A percentile compares a stretch with the other conserved stretches of the same genome.
Conservation (phyloP, 345 rosid genomes). For the Linum trigynum region DNA sequence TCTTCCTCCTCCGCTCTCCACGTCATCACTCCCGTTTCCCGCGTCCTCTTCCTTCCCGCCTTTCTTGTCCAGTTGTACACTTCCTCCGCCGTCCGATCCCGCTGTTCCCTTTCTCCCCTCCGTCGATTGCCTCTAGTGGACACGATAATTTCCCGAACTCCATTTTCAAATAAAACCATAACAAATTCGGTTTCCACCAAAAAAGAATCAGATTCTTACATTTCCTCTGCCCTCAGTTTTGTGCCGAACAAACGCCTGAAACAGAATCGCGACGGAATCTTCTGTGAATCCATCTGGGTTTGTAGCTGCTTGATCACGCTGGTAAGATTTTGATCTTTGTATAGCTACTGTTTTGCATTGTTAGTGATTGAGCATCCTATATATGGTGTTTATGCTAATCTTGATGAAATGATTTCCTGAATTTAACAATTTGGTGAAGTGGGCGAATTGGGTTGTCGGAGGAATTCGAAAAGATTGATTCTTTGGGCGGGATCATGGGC, state of each 20-base stretch:
- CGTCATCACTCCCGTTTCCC: constrained; percentile 17
- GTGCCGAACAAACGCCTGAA: too few relatives aligned
- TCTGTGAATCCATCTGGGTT: too few relatives aligned
- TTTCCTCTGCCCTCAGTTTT: too few relatives aligned
- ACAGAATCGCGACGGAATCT: too few relatives aligned
- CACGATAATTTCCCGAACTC: constrained; percentile 23
- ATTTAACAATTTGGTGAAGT: not conserved
- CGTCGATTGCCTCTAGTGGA: constrained; percentile 47
- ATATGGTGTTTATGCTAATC: too few relatives aligned
- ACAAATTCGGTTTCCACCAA: not conserved
- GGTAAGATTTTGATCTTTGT: too few relatives aligned
- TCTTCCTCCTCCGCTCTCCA: constrained; percentile 25
- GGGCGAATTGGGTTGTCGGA: too few relatives aligned
- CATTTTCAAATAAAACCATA: constrained; percentile 13
- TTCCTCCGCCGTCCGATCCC: constrained; percentile 24
- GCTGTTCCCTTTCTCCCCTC: not conserved
- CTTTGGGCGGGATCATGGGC: constrained; percentile 52
- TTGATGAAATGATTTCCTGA: too few relatives aligned
- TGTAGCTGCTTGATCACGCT: too few relatives aligned
- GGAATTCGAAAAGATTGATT: constrained; percentile 8
- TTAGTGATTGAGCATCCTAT: too few relatives aligned
- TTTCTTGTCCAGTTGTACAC: constrained; percentile 20
- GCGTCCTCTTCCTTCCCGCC: not conserved
- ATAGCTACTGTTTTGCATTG: too few relatives aligned
- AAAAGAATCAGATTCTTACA: not conserved